These are phyloP conservation scores for Nemania abortiva DNA, from an alignment of 2,329 filamentous ascomycete species.

Conservation along the genomic window DNA sequence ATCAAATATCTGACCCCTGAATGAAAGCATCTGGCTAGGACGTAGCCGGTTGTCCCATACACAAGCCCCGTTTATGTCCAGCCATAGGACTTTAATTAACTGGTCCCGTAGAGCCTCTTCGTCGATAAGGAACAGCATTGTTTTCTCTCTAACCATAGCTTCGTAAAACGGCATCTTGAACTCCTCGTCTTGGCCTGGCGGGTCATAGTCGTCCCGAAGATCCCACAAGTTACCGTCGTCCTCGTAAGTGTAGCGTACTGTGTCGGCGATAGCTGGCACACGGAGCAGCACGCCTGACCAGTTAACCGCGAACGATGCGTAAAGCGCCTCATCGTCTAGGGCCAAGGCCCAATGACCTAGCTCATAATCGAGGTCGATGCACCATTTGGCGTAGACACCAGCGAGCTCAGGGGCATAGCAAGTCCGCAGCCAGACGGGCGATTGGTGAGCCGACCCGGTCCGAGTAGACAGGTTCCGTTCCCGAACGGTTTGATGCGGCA, in stretches of 20 bases:
- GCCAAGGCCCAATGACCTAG: not conserved
- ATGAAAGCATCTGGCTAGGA: no score
- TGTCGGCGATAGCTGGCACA: not conserved
- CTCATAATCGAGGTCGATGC: no score
- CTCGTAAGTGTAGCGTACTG: not conserved
- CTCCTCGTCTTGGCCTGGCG: not conserved
- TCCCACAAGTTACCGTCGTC: not conserved
- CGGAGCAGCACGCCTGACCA: not conserved
- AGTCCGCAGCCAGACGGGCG: not conserved
- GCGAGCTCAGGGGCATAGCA: not conserved
- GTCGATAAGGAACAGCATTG: not conserved
- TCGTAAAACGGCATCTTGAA: constrained; percentile 3
- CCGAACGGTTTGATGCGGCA: not conserved
- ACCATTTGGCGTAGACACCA: not conserved
- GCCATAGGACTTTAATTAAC: not conserved
- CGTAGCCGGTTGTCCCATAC: constrained; percentile 7
- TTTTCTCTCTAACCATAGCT: not conserved
- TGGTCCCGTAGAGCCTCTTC: not conserved
- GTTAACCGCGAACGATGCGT: not conserved
- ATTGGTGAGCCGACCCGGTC: not conserved
- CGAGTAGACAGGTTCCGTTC: not conserved
- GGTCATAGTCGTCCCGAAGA: no score
- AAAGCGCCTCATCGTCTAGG: not conserved
- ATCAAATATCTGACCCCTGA: no score
- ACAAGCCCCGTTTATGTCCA: not conserved